Conservation (phyloP, 495 filamentous ascomycete species). For the Hyaloscypha finlandica region DNA sequence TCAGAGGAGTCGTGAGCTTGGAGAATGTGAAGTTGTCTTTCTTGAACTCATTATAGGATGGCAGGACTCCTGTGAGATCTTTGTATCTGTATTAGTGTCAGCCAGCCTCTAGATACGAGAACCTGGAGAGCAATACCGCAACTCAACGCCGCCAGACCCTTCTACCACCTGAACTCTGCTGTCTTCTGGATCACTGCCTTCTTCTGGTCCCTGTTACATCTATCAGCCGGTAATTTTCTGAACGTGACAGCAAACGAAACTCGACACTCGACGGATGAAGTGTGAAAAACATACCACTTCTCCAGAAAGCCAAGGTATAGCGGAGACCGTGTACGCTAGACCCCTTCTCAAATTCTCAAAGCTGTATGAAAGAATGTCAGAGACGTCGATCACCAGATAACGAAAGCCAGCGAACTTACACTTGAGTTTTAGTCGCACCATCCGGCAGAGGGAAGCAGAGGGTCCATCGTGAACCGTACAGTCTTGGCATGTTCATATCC, state of each 20-base stretch:
- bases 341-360: conserved; percentile 10
- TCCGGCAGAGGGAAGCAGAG: conserved; percentile 18
- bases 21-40: conserved; percentile 18
- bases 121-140: conserved; percentile 4
- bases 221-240: too few species aligned
- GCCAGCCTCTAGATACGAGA: neutral
- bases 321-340: conserved; percentile 14
- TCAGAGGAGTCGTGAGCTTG: conserved; percentile 2
- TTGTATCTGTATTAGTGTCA: conserved; percentile 10
- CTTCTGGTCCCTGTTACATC: conserved; percentile 9
- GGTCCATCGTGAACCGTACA: conserved; percentile 21
- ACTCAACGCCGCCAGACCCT: conserved; percentile 6
- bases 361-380: neutral
- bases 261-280: neutral
- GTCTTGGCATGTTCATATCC: conserved; percentile 24
- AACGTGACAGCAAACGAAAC: too few species aligned
- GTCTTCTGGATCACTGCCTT: conserved; percentile 8
- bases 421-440: neutral
- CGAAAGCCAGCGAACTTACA: neutral
- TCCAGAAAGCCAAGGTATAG: conserved; percentile 25
- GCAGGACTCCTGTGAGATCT: conserved; percentile 16
- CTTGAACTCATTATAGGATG: conserved; percentile 17
- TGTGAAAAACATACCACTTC: conserved; percentile 9
- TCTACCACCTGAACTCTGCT: conserved; percentile 17
- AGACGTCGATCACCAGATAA: neutral